These are phyloP conservation scores for Linum tenue DNA, from an alignment of 345 rosid species.

Conservation along the genomic window DNA sequence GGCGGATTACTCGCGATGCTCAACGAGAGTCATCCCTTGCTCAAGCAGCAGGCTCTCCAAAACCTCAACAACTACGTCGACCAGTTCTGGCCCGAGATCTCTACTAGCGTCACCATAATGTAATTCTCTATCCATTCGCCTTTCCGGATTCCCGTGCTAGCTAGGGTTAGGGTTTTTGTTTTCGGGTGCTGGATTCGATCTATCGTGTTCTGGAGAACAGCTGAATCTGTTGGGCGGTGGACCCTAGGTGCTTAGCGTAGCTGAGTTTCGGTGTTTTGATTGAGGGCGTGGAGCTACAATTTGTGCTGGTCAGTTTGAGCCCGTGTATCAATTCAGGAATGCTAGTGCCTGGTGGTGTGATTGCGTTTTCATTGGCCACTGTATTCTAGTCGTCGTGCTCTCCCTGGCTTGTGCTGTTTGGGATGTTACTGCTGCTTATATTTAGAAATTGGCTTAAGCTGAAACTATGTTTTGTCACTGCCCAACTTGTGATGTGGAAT, in stretches of 20 bases:
- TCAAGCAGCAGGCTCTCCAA: slow-evolving; percentile 85
- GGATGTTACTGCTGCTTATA: too few relatives aligned
- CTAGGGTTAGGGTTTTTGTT: background rate
- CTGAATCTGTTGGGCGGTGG: background rate
- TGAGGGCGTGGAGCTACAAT: background rate
- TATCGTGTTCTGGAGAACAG: slow-evolving; percentile 4
- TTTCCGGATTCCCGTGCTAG: slow-evolving; percentile 2
- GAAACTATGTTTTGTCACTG: background rate
- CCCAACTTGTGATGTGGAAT: background rate
- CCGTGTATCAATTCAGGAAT: background rate
- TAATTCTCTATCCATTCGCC: slow-evolving; percentile 15
- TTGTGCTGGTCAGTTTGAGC: background rate
- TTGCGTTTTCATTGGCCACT: background rate
- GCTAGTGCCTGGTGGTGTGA: background rate
- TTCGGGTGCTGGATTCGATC: slow-evolving; percentile 16
- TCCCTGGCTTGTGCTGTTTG: too few relatives aligned
- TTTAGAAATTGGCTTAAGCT: background rate
- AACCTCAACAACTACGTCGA: slow-evolving; percentile 83
- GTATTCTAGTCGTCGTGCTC: too few relatives aligned
- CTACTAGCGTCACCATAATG: slow-evolving; percentile 95
- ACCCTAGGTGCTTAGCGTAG: background rate
- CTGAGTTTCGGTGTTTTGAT: background rate
- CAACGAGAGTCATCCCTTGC: slow-evolving; percentile 65
- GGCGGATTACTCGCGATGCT: slow-evolving; percentile 96
- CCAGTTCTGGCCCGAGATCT: slow-evolving; percentile 98